phyloP scores from a whole-genome alignment of 225 moss, liverwort and hornwort genomes.

The Thuidium tamariscinum region DNA sequence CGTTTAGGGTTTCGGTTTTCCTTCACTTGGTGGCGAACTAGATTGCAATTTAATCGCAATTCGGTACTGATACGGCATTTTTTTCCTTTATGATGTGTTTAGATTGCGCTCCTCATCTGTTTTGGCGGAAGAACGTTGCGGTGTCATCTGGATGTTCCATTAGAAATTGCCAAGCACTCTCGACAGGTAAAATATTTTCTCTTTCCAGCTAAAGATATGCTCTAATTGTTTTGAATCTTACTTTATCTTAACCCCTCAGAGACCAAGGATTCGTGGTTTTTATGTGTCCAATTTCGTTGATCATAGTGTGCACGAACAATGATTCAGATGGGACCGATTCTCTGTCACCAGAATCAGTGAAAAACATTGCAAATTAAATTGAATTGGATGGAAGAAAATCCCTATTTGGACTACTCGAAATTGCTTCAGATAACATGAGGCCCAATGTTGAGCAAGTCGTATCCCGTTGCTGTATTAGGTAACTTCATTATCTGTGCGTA shows the following conservation, averaged over 20 bases:
- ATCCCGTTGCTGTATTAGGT: background rate
- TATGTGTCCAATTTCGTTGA: background rate
- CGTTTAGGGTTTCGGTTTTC: background rate
- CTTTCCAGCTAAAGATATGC: background rate
- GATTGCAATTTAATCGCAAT: background rate
- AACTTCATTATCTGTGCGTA: slow-evolving; percentile 5
- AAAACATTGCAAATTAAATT: background rate
- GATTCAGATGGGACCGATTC: background rate
- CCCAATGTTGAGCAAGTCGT: background rate
- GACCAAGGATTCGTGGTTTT: background rate
- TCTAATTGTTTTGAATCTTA: background rate
- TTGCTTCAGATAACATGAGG: background rate
- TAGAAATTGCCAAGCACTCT: background rate
- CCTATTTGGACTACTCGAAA: background rate
- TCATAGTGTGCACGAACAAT: background rate
- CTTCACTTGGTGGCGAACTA: background rate
- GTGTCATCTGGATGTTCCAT: background rate
- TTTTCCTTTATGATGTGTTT: background rate
- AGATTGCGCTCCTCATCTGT: background rate
- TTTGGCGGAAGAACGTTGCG: background rate
- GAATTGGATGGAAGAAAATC: background rate
- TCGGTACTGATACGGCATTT: background rate
- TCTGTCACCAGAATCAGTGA: background rate
- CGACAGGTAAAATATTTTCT: background rate
- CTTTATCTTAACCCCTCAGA: background rate